Conservation (phyloP, 2,329 filamentous ascomycete species). For the Aspergillus aculeatus region DNA sequence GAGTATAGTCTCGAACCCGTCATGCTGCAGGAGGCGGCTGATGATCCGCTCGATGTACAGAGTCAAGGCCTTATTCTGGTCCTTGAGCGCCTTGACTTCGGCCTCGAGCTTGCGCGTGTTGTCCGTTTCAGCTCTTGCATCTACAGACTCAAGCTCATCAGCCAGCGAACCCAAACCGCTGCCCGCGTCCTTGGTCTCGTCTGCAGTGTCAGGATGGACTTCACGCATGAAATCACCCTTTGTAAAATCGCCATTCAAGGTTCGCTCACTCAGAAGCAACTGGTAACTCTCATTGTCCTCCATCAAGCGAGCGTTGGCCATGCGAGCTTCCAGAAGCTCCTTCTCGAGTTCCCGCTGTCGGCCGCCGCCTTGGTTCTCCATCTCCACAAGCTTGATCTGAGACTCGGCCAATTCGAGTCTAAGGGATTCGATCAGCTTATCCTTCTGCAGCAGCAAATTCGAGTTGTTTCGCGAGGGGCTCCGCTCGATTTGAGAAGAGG, state of each 20-base stretch:
- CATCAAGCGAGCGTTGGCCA: slow-evolving; percentile 94
- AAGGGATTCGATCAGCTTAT: slow-evolving; percentile 91
- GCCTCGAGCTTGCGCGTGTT: slow-evolving; percentile 67
- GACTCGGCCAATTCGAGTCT: slow-evolving; percentile 89
- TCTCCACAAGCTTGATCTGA: slow-evolving; percentile 91
- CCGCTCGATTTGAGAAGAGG: slow-evolving; percentile 76
- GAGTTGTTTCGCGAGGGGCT: slow-evolving; percentile 89
- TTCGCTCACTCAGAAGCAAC: slow-evolving; percentile 89
- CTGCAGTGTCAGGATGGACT: slow-evolving; percentile 34
- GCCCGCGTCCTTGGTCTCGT: slow-evolving; percentile 46
- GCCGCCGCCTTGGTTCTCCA: slow-evolving; percentile 88
- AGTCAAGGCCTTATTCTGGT: slow-evolving; percentile 95
- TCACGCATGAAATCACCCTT: slow-evolving; percentile 74
- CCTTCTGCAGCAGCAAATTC: slow-evolving; percentile 88
- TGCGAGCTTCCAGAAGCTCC: slow-evolving; percentile 83
- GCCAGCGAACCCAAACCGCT: slow-evolving; percentile 62
- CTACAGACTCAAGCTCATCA: slow-evolving; percentile 78
- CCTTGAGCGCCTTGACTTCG: slow-evolving; percentile 77
- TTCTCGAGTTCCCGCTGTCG: slow-evolving; percentile 87
- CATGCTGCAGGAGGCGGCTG: slow-evolving; percentile 86
- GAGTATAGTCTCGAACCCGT: slow-evolving; percentile 91
- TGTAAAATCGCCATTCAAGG: slow-evolving; percentile 87
- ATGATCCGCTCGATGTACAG: slow-evolving; percentile 99
- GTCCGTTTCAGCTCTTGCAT: slow-evolving; percentile 62
- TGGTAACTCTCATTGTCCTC: slow-evolving; percentile 99